phyloP scores from a whole-genome alignment of 768 basidiomycete genomes.

The Lepiota brunneoincarnata region DNA sequence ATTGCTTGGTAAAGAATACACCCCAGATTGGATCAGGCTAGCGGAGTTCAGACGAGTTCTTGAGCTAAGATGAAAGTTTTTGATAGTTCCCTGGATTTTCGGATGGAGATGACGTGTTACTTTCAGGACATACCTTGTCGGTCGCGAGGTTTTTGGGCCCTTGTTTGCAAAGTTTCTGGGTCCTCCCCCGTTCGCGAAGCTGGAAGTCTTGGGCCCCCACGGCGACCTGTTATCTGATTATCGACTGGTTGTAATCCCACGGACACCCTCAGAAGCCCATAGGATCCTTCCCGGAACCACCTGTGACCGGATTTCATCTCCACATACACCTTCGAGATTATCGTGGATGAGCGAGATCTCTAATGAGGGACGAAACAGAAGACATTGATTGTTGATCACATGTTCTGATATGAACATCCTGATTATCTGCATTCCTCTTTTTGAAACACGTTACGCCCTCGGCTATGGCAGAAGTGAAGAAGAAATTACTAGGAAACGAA shows the following conservation, averaged over 20 bases:
- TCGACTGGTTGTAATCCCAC: not conserved
- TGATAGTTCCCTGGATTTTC: too few species aligned
- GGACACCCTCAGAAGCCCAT: not conserved
- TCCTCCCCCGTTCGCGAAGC: not conserved
- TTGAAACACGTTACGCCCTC: not conserved
- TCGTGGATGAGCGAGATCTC: too few species aligned
- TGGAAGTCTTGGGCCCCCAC: not conserved
- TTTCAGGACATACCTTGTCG: too few species aligned
- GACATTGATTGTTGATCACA: not conserved
- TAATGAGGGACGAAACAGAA: too few species aligned
- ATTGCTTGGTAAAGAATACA: not conserved
- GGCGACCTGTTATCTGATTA: not conserved
- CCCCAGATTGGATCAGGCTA: not conserved
- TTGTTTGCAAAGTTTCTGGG: not conserved
- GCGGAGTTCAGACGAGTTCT: too few species aligned
- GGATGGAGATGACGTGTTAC: too few species aligned
- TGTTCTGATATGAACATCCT: not conserved
- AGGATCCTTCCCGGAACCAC: not conserved
- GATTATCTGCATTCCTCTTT: not conserved
- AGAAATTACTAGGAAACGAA: slow-evolving; percentile 24
- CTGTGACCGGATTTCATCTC: not conserved
- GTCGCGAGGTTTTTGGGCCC: too few species aligned
- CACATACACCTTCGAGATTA: too few species aligned
- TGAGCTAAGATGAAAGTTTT: too few species aligned
- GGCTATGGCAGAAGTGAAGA: slow-evolving; percentile 26